Evolutionary conservation across 176 grass and related monocot species (phyloP), one percentile per base, ranked within the genome.

Genomic region (Oryza officinalis): DNA sequence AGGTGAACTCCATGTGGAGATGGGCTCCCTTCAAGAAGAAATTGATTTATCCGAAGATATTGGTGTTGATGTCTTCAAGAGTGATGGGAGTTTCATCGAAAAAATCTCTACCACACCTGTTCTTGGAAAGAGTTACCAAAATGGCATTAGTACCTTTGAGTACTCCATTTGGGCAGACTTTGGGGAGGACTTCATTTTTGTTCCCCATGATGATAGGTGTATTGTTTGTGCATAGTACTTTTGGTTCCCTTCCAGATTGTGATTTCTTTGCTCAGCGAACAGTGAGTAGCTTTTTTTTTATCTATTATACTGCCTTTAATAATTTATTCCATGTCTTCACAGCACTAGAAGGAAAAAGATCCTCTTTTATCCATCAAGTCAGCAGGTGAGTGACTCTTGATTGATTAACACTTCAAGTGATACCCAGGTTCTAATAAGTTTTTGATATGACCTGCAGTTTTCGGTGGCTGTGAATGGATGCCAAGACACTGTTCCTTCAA

Each of bases 301-400:
- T 83, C 88, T 78, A 86, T 31, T 60, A 41, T 38, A 40, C 67
- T 89, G 27, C 73, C 28, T 88, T 83, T 13, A 75, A 14, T 71
- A 77, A 22, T 54, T 46, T 28, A 44, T 78, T 86, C 63, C 20
- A 35, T 14, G 43, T 86, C 20, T 82, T 57, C 81, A 32, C 93
- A 98, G 96, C 79, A 64, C 77, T 83, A 65, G 82, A 74, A 85
- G 70, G 78, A 87, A 87, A 74, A 96, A 92, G 50, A 87, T 96
- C 30, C 91, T 99, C n/a, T 99, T 99, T 85, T 99, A 99, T 92
- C 96, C 96, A 80, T 91, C 89, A 73, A 86, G 87, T 41, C 89
- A 80, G 50, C 85, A 92, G 81, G 96, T 96, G 83, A 90, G 83
- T 37, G 44, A 79, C 18, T 27, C 66, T 66, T 71, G 33, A 71